A percentile compares a stretch with the other conserved stretches of the same genome.
These are phyloP conservation scores for Laguncularia racemosa DNA, from an alignment of 345 rosid species.

Conservation along the genomic window DNA sequence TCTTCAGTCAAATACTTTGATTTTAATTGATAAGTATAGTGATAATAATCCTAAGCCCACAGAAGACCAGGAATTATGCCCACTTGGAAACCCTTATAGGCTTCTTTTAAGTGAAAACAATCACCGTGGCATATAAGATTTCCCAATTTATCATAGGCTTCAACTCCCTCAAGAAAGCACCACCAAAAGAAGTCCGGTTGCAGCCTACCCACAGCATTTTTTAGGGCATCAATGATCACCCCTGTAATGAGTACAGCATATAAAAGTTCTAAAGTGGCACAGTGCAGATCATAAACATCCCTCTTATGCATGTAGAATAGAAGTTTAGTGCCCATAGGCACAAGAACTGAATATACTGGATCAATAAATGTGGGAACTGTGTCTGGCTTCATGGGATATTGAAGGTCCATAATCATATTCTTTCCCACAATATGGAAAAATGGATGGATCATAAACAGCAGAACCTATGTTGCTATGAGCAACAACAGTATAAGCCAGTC, in stretches of 20 bases:
- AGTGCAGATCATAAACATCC: constrained; percentile 89
- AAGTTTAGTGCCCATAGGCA: constrained; percentile 57
- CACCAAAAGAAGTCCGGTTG: constrained; percentile 98
- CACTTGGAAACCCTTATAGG: constrained; percentile 90
- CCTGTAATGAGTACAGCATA: constrained; percentile 59
- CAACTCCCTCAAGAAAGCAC: constrained; percentile 91
- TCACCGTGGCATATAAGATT: constrained; percentile 77
- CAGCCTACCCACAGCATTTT: constrained; percentile 77
- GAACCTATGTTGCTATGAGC: constrained; percentile 35
- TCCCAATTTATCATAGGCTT: constrained; percentile 58
- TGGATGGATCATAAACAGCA: constrained; percentile 48
- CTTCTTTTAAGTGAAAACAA: constrained; percentile 60
- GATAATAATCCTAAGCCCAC: constrained; percentile 33
- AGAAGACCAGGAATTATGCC: constrained; percentile 71
- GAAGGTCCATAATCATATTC: constrained; percentile 88
- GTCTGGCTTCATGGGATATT: constrained; percentile 62
- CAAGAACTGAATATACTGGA: constrained; percentile 55
- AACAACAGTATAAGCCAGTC: constrained; percentile 73
- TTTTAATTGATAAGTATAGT: constrained; percentile 37
- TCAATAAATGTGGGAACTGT: constrained; percentile 80
- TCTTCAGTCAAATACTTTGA: constrained; percentile 27
- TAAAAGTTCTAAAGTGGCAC: constrained; percentile 68
- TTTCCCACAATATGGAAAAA: constrained; percentile 81
- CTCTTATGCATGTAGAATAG: constrained; percentile 48
- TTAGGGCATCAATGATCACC: constrained; percentile 68